Evolutionary conservation across 129 eudicot species (phyloP).

Genomic region (Chrysanthemum seticuspe): DNA sequence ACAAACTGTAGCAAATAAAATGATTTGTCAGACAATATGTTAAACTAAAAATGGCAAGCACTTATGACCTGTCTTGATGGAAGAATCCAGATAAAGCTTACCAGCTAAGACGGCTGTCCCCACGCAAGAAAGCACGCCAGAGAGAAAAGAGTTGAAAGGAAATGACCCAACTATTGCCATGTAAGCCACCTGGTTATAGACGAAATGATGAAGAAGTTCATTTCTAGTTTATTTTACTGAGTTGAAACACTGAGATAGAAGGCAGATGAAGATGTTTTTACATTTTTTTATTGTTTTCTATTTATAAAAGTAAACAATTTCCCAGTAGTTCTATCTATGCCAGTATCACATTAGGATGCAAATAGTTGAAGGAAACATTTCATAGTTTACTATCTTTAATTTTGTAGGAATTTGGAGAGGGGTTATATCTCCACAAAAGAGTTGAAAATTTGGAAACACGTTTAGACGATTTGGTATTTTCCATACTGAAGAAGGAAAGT

Average conservation of each 20-base stretch:
- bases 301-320: too few species aligned
- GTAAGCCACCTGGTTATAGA: slow-evolving; percentile 56
- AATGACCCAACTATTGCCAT: slow-evolving; percentile 85
- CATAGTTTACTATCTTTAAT: too few species aligned
- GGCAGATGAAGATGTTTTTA: slow-evolving; percentile 1
- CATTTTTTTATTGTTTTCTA: not conserved
- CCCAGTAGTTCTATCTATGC: too few species aligned
- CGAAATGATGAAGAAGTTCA: not conserved
- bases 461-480: too few species aligned
- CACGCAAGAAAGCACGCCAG: slow-evolving; percentile 84
- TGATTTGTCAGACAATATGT: slow-evolving; percentile 8
- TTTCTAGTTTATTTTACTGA: not conserved
- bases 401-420: too few species aligned
- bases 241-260: not conserved
- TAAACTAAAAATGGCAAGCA: not conserved
- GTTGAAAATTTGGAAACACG: too few species aligned
- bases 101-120: slow-evolving; percentile 95
- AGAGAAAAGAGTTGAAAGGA: slow-evolving; percentile 86
- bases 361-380: too few species aligned
- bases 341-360: too few species aligned
- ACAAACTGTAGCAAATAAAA: slow-evolving; percentile 46
- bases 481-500: too few species aligned
- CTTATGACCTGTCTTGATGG: not conserved
- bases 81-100: slow-evolving; percentile 28
- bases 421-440: too few species aligned